A percentile compares a stretch with the other conserved stretches of the same genome.
Conservation (phyloP, 1,284 basidiomycete species). For the Schizophyllum amplum region DNA sequence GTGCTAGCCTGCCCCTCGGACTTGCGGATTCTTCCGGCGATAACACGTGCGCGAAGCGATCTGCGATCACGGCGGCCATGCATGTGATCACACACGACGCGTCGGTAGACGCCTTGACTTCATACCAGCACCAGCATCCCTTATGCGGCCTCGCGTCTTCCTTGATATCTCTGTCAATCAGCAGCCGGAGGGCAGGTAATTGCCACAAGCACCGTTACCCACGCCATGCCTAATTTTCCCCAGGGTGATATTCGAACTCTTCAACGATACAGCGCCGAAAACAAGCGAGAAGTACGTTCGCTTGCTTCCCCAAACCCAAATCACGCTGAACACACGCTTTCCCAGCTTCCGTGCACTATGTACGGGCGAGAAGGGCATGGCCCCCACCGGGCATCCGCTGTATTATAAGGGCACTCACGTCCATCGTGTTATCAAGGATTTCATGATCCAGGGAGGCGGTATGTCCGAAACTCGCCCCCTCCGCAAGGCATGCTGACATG, state of each 20-base stretch:
- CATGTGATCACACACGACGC: background rate
- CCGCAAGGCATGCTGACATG: background rate
- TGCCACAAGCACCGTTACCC: slow-evolving; percentile 12
- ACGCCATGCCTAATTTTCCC: background rate
- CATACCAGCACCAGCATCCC: background rate
- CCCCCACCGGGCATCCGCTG: slow-evolving; percentile 57
- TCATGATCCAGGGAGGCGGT: slow-evolving; percentile 88
- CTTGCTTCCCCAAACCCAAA: background rate
- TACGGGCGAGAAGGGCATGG: slow-evolving; percentile 80
- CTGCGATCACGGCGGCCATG: background rate
- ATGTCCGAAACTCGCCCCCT: slow-evolving; percentile 12
- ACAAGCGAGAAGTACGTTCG: slow-evolving; percentile 75
- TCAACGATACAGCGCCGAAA: slow-evolving; percentile 67
- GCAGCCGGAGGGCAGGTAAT: slow-evolving; percentile 50
- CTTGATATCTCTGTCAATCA: slow-evolving; percentile 55
- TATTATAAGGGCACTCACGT: slow-evolving; percentile 79
- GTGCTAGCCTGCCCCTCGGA: slow-evolving; percentile 1
- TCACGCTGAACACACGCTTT: slow-evolving; percentile 3
- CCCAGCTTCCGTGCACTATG: slow-evolving; percentile 80
- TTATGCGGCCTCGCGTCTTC: slow-evolving; percentile 53
- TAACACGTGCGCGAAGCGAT: background rate
- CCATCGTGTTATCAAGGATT: slow-evolving; percentile 75
- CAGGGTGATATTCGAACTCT: slow-evolving; percentile 79
- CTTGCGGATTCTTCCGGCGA: slow-evolving; percentile 1
- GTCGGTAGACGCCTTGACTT: background rate